These are phyloP conservation scores for Aspergillus sp. DNA, from an alignment of 2,329 filamentous ascomycete species.

Conservation along the genomic window DNA sequence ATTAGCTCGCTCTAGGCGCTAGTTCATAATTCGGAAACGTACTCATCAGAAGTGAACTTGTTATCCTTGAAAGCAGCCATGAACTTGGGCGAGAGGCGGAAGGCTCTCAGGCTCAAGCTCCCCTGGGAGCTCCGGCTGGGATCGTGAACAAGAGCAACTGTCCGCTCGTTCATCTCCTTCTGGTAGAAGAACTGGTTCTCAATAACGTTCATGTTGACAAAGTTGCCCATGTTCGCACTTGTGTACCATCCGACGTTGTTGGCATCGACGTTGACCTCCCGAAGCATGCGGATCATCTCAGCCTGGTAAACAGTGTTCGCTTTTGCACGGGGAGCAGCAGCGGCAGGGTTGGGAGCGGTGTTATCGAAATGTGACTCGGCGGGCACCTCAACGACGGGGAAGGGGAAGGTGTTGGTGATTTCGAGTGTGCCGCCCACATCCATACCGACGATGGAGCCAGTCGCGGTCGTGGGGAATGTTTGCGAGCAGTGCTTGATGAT, in stretches of 20 bases:
- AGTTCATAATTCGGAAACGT: slow-evolving; percentile 42
- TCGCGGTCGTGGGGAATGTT: slow-evolving; percentile 85
- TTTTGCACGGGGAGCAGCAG: slow-evolving; percentile 89
- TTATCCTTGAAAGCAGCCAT: slow-evolving; percentile 92
- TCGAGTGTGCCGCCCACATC: slow-evolving; percentile 80
- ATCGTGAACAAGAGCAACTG: slow-evolving; percentile 90
- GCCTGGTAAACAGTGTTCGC: slow-evolving; percentile 85
- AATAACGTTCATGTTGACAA: slow-evolving; percentile 90
- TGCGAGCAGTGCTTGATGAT: slow-evolving; percentile 94
- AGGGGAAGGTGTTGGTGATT: slow-evolving; percentile 93
- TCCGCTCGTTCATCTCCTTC: slow-evolving; percentile 83
- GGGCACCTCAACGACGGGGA: slow-evolving; percentile 78
- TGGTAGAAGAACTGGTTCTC: slow-evolving; percentile 99
- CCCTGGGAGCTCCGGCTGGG: slow-evolving; percentile 94
- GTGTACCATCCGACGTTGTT: slow-evolving; percentile 99
- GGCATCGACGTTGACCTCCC: slow-evolving; percentile 97
- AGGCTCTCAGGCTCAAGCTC: slow-evolving; percentile 84
- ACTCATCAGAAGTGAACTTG: slow-evolving; percentile 97
- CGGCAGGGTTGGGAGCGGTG: slow-evolving; percentile 72
- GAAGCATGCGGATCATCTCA: slow-evolving; percentile 95
- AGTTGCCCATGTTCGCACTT: slow-evolving; percentile 98
- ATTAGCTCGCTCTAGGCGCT: slow-evolving; percentile 11
- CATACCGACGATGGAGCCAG: slow-evolving; percentile 91
- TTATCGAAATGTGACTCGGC: slow-evolving; percentile 73
- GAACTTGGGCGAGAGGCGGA: slow-evolving; percentile 84